Percentiles rank a stretch among this genome's conserved stretches.
These are phyloP conservation scores for Gracilaria caudata DNA, from an alignment of 23 red algal genomes.

Conservation along the genomic window DNA sequence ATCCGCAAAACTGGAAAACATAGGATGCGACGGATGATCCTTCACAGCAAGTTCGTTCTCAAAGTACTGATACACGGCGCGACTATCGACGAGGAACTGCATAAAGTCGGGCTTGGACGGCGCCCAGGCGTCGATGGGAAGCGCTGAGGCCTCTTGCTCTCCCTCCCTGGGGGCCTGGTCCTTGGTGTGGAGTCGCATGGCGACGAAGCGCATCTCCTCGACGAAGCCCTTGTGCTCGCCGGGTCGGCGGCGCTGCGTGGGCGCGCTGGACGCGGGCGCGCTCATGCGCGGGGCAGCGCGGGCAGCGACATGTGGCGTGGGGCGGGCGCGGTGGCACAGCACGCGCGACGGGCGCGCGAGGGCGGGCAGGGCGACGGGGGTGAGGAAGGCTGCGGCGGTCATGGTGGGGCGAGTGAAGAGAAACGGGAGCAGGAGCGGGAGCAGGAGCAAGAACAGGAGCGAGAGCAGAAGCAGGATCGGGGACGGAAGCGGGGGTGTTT, in stretches of 20 bases:
- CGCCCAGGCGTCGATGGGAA: constrained; percentile 88
- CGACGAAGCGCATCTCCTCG: constrained; percentile 98
- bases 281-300: not conserved
- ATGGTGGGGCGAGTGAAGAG: not conserved
- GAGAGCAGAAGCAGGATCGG: not conserved
- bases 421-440: not conserved
- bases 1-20: constrained; percentile 75
- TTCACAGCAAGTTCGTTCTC: constrained; percentile 69
- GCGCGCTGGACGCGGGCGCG: not conserved
- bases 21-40: constrained; percentile 21
- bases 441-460: not conserved
- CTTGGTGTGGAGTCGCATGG: constrained; percentile 98
- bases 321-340: not conserved
- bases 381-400: not conserved
- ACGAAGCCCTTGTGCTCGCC: constrained; percentile 97
- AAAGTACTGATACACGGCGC: constrained; percentile 86
- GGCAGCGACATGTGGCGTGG: not conserved
- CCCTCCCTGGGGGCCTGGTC: constrained; percentile 97
- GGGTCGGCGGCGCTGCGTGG: constrained; percentile 65
- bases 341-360: not conserved
- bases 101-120: constrained; percentile 82
- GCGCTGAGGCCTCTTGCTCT: constrained; percentile 75
- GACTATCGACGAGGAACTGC: constrained; percentile 97
- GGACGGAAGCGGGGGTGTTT: not conserved
- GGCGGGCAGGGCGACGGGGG: constrained; percentile 3